Evolutionary conservation across 2,329 filamentous ascomycete genomes (phyloP), one percentile per base, ranked within the genome.

Genomic region (Clarireedia sp.): DNA sequence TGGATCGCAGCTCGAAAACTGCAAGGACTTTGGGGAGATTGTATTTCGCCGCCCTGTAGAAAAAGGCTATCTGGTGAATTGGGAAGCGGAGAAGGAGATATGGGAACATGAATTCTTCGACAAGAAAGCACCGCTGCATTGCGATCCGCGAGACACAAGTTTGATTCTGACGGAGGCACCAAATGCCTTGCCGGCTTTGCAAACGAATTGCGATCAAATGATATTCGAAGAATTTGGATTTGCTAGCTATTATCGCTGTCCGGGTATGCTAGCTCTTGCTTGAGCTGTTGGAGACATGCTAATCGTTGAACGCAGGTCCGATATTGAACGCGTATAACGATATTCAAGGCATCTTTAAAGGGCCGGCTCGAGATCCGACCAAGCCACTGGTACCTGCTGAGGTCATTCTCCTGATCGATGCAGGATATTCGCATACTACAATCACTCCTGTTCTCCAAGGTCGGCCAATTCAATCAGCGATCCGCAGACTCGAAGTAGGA

Each of bases 191-290:
- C 84, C 86, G 0, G 83, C 84, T 12, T 73, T 99, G 60, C 90
- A 96, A 71, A 82, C 85, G 40, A 94, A 96, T 69, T 90, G 89
- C 64, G 94, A 99, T 67, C 92, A 99, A 74, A 90, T 99, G 67
- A 82, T 97, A 1, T 97, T 99, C 75, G 94, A 99, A 68, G 91
- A 97, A 69, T 99, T 94, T 74, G 89, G 89, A 2, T 99, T 99
- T 71, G 81, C 86, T 10, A 86, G 87, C 62, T 95, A 95, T 72
- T 87, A 86, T 61, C 82, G 94, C 58, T 85, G 82, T 56, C 75
- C 88, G 60, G 88, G 88, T 81, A 69, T 57, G 74, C 64, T 29
- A 21, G 8, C 46, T 47, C 57, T 52, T 29, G 36, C 14, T 16
- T 51, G 14, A 29, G 46, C n/a, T 51, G 36, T 14, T n/a, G 44